Evolutionary conservation across 495 filamentous ascomycete species (phyloP).

Genomic region (Ascobolus immersus): DNA sequence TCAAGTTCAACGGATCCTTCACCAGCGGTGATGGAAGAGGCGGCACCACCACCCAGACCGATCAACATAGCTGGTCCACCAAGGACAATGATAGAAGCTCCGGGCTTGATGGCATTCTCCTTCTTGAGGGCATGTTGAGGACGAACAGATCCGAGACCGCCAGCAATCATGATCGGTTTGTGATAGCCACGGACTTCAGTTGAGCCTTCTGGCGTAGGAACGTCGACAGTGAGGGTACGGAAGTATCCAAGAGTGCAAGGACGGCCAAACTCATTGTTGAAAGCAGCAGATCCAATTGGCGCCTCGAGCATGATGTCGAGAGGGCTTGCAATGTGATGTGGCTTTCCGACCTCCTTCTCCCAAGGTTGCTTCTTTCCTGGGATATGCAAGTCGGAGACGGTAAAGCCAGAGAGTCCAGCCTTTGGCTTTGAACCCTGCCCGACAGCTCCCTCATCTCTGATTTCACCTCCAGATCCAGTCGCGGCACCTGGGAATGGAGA

Average conservation of each 20-base stretch:
- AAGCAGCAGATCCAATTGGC: slow-evolving; percentile 76
- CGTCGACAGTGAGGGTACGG: slow-evolving; percentile 51
- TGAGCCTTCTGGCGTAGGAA: slow-evolving; percentile 31
- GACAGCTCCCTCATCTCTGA: slow-evolving; percentile 81
- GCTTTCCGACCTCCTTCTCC: slow-evolving; percentile 77
- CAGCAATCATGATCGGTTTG: slow-evolving; percentile 98
- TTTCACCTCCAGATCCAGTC: slow-evolving; percentile 86
- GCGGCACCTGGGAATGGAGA: slow-evolving; percentile 71
- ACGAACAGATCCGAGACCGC: slow-evolving; percentile 84
- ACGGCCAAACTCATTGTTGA: slow-evolving; percentile 96
- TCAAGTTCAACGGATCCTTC: slow-evolving; percentile 77
- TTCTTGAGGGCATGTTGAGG: slow-evolving; percentile 77
- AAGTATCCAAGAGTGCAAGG: slow-evolving; percentile 76
- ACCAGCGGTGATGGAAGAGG: slow-evolving; percentile 67
- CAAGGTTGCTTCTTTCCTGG: slow-evolving; percentile 58
- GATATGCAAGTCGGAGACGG: slow-evolving; percentile 76
- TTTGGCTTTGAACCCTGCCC: slow-evolving; percentile 81
- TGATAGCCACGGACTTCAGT: slow-evolving; percentile 72
- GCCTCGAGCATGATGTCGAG: slow-evolving; percentile 95
- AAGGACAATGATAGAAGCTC: slow-evolving; percentile 69
- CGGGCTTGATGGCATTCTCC: slow-evolving; percentile 46
- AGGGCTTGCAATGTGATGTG: slow-evolving; percentile 71
- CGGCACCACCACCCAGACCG: slow-evolving; percentile 81
- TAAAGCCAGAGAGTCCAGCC: slow-evolving; percentile 76
- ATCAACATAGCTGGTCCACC: slow-evolving; percentile 96